Conservation (phyloP, 148 eudicot genomes). For the Nepenthes mirabilis region DNA sequence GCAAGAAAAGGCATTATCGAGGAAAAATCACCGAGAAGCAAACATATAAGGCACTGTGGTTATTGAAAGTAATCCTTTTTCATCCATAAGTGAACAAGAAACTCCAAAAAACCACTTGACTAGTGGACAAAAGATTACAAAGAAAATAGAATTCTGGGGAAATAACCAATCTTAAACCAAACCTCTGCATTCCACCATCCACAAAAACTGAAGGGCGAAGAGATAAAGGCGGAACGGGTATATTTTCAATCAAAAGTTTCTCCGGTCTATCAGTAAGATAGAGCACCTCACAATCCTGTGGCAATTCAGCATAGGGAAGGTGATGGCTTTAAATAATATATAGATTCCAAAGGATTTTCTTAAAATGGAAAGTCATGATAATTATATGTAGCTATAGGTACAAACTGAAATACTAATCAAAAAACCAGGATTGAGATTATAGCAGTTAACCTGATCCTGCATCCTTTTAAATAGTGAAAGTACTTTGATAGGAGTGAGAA, state of each 20-base stretch:
- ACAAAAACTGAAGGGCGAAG: conserved; percentile 90
- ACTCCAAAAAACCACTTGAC: too few relatives aligned
- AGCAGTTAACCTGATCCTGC: conserved; percentile 53
- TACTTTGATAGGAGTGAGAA: conserved; percentile 48
- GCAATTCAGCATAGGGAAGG: neutral
- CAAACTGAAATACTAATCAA: neutral
- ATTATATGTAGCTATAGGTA: neutral
- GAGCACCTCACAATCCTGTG: conserved; percentile 83
- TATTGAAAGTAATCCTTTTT: too few relatives aligned
- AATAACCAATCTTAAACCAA: conserved; percentile 1
- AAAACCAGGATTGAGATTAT: neutral
- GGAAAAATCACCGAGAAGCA: neutral
- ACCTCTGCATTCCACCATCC: conserved; percentile 83
- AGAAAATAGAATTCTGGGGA: neutral
- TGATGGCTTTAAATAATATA: too few relatives aligned
- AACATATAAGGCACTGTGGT: neutral
- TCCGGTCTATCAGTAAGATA: conserved; percentile 81
- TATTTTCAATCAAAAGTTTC: conserved; percentile 54
- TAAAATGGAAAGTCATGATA: too few relatives aligned
- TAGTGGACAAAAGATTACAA: neutral
- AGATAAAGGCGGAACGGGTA: conserved; percentile 81
- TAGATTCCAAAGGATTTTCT: too few relatives aligned
- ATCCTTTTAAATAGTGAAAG: conserved; percentile 60
- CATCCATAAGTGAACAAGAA: too few relatives aligned
- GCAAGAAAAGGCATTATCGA: conserved; percentile 13